Base-by-base conservation (phyloP, 2,329 filamentous ascomycete genomes). In the Elsinoe batatas region DNA sequence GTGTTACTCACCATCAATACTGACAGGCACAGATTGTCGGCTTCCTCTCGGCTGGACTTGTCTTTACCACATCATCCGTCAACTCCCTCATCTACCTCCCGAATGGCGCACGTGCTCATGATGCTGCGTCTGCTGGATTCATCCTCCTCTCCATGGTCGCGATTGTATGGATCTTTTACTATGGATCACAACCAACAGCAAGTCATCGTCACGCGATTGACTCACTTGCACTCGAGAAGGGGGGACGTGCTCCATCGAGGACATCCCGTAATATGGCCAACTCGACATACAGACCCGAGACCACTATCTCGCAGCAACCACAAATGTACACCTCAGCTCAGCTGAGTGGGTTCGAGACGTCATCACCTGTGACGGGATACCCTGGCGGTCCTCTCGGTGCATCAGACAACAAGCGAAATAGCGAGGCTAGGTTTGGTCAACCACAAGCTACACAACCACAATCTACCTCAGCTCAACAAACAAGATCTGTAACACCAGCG, bases 81-180 rank as follows among this genome's bases (percentile, higher is more conserved):
- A 95, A 96, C 71, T 82, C 82, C 12, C 76, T 95, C 54, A 84
- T 98, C 58, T 95, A 95, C 74, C 82, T 80, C 50, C 75, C 80
- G 40, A 78, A 83, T 59, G 83, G 82, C 33, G 79, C 88, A 54
- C 38, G 38, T 37, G 83, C 85, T 66, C 68, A 69, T 53, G 85
- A 97, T 73, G 91, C 93, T 56, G 86, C 88, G 6, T 89, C 87
- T 26, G 93, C 93, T 58, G 93, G 93, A 44, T 94, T 94, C 71
- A 95, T 98, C 59, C 78, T 98, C 53, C 77, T 97, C 46, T 91
- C 90, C 57, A 96, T 97, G 82, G 84, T 96, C 56, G 82, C 87
- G 91, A 88, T 95, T 64, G 82, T 97, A 58, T 98, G 93, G 93
- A 95, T 96, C 63, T 95, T 97, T 73, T 97, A 97, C 77, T 98